Conservation (phyloP, 108 stramenopile species). For the Licmophora abbreviata region DNA sequence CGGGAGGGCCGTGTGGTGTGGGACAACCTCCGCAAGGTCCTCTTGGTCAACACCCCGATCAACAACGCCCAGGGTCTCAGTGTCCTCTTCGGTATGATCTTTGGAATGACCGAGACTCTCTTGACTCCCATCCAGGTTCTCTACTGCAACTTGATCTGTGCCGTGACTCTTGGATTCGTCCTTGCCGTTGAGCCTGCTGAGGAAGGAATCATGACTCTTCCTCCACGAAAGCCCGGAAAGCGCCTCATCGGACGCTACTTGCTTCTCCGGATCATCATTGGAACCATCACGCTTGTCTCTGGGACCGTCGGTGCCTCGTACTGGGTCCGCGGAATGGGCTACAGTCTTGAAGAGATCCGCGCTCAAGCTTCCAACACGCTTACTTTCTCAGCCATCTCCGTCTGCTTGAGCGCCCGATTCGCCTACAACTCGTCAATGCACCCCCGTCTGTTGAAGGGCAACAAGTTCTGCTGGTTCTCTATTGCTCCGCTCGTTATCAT, state of each 20-base stretch:
- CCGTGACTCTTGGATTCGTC: conserved; percentile 81
- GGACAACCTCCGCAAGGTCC: conserved; percentile 82
- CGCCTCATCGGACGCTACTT: conserved; percentile 81
- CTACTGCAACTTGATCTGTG: conserved; percentile 85
- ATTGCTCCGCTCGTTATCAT: conserved; percentile 40
- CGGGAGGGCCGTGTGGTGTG: conserved; percentile 80
- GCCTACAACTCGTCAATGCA: conserved; percentile 61
- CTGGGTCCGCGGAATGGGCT: conserved; percentile 20
- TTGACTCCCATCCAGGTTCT: conserved; percentile 74
- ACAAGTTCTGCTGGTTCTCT: conserved; percentile 42
- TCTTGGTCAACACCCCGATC: conserved; percentile 80
- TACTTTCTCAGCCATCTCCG: conserved; percentile 65
- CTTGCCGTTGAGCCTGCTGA: conserved; percentile 82
- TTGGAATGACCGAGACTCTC: conserved; percentile 46
- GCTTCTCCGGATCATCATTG: conserved; percentile 67
- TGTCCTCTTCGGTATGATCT: conserved; percentile 67
- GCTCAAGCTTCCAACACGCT: conserved; percentile 70
- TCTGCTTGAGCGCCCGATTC: conserved; percentile 68
- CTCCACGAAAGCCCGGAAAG: conserved; percentile 81
- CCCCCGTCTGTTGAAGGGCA: conserved; percentile 50
- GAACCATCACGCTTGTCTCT: conserved; percentile 45
- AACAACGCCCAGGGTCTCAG: conserved; percentile 82
- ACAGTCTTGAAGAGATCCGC: conserved; percentile 14
- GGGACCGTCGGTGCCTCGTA: conserved; percentile 40
- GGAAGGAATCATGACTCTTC: conserved; percentile 68